Evolutionary conservation across 441 rosid genomes (phyloP).

Genomic region (Brassica balearica): DNA sequence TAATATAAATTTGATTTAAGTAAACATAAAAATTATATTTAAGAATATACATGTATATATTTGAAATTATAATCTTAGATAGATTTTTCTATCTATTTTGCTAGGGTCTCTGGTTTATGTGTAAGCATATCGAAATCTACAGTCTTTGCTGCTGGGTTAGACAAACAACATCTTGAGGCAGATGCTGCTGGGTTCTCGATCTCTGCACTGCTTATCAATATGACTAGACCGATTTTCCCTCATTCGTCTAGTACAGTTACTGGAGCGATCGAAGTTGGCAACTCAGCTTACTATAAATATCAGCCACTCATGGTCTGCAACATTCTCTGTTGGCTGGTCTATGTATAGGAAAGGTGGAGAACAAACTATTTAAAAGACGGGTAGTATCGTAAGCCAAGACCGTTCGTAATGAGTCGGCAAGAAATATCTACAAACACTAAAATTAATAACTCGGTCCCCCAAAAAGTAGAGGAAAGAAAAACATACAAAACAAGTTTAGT

Average conservation of each 20-base stretch:
- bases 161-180: no score
- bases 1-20: no score
- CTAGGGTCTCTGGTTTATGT: no score
- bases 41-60: no score
- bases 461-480: neutral
- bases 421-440: neutral
- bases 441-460: neutral
- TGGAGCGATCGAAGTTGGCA: neutral
- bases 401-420: neutral
- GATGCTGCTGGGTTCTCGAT: no score
- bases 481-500: slow-evolving; percentile 4
- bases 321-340: neutral
- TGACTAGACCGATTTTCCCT: neutral
- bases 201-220: no score
- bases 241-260: neutral
- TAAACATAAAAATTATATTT: no score
- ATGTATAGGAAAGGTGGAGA: neutral
- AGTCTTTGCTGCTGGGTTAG: no score
- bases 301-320: neutral
- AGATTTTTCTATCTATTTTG: no score
- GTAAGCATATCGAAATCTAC: no score
- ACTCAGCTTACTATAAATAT: neutral
- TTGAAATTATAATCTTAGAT: no score
- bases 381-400: neutral
- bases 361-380: neutral